A percentile compares a stretch with the other conserved stretches of the same genome.
Evolutionary conservation across 2,329 filamentous ascomycete species (phyloP).

Genomic region (Neopestalotiopsis rosae): DNA sequence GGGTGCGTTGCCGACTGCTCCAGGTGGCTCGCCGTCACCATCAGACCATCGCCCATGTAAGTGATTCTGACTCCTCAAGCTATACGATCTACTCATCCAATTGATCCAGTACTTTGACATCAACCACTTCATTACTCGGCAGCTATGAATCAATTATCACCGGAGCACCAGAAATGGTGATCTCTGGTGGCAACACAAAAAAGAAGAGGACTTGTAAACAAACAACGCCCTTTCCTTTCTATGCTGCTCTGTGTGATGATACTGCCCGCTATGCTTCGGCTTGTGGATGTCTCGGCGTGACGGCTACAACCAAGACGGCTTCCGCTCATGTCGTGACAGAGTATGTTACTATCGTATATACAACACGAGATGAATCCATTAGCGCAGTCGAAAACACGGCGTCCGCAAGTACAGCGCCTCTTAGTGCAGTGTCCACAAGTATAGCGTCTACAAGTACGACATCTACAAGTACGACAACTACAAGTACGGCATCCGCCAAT

Average conservation of each 20-base stretch:
- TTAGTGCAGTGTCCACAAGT: no score
- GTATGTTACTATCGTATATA: not conserved
- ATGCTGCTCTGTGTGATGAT: not conserved
- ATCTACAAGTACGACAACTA: no score
- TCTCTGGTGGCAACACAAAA: not conserved
- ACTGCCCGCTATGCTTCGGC: not conserved
- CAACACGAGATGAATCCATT: not conserved
- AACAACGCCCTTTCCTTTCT: not conserved
- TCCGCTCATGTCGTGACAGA: not conserved
- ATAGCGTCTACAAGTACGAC: no score
- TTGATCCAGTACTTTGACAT: not conserved
- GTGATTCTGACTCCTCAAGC: not conserved
- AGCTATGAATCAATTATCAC: not conserved
- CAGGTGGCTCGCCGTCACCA: not conserved
- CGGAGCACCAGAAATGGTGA: not conserved
- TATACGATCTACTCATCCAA: not conserved
- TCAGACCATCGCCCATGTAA: not conserved
- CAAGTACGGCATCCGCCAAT: no score
- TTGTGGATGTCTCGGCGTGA: not conserved
- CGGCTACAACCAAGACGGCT: not conserved
- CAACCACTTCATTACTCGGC: not conserved
- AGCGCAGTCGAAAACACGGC: not conserved
- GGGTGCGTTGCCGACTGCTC: not conserved
- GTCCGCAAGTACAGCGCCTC: not conserved
- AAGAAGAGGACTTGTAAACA: not conserved